A percentile compares a stretch with the other conserved stretches of the same genome.
phyloP scores from a whole-genome alignment of 169 alveolate genomes.

The Miamiensis avidus region DNA sequence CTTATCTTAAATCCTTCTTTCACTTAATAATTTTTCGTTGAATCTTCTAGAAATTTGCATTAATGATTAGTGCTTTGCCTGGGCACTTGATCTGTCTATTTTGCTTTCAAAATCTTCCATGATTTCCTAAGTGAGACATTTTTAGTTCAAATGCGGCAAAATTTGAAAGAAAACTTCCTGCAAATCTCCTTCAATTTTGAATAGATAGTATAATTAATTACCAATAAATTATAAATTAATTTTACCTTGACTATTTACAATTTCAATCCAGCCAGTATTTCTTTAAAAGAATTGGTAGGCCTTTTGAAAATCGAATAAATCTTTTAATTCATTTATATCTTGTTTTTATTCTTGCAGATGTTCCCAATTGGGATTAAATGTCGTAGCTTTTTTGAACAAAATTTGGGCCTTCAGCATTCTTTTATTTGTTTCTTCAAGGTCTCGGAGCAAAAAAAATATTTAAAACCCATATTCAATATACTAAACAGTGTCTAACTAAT shows the following conservation, averaged over 20 bases:
- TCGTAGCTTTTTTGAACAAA: neutral
- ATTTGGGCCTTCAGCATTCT: neutral
- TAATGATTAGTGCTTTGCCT: neutral
- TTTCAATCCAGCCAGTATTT: slow-evolving; percentile 4
- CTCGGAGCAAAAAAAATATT: neutral
- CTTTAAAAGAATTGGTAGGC: neutral
- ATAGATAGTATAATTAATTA: too few relatives aligned
- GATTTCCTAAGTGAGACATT: neutral
- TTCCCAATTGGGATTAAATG: neutral
- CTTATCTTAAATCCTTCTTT: neutral
- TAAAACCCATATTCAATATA: slow-evolving; percentile 6
- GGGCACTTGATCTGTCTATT: slow-evolving; percentile 4
- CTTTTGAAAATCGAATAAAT: neutral
- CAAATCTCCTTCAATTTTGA: neutral
- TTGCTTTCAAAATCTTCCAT: neutral
- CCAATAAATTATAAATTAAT: too few relatives aligned
- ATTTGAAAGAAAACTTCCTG: neutral
- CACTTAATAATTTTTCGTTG: neutral
- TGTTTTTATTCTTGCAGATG: neutral
- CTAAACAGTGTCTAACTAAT: neutral
- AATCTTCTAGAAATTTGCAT: neutral
- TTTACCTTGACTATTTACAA: too few relatives aligned
- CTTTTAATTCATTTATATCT: neutral
- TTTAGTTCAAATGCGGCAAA: slow-evolving; percentile 6
- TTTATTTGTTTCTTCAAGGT: neutral